phyloP scores from a whole-genome alignment of 345 rosid genomes.

The Rhodomyrtus tomentosa region DNA sequence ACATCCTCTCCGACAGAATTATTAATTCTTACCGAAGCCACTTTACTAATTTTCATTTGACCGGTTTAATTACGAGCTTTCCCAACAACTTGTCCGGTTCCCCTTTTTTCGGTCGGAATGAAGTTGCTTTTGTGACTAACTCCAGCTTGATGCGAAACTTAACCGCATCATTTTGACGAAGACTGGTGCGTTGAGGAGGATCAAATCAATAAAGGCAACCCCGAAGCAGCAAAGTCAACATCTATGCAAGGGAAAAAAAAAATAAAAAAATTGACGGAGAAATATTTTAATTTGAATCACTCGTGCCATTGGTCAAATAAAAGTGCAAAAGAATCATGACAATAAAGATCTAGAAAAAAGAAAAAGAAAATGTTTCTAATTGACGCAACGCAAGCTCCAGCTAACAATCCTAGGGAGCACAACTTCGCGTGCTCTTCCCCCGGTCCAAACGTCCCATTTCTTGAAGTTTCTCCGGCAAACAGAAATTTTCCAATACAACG shows the following conservation, averaged over 20 bases:
- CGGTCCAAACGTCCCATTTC: not conserved
- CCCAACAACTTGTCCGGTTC: not conserved
- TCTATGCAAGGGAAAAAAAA: accelerated
- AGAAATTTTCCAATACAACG: not conserved
- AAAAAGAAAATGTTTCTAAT: not conserved
- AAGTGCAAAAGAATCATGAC: not conserved
- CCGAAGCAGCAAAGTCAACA: not conserved
- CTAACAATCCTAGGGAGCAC: not conserved
- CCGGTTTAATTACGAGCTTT: not conserved
- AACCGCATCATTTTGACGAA: not conserved
- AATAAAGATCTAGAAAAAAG: not conserved
- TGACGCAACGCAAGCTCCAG: not conserved
- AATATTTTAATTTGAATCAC: not conserved
- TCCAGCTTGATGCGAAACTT: too few species aligned
- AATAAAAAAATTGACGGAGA: too few species aligned
- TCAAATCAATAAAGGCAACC: not conserved
- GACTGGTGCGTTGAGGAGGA: not conserved
- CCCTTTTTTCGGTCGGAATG: too few species aligned
- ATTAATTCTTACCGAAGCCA: not conserved
- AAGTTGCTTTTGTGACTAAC: too few species aligned
- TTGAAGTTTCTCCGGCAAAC: not conserved
- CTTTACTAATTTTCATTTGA: not conserved
- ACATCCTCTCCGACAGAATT: not conserved
- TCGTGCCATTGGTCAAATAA: not conserved
- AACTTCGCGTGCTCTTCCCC: not conserved